Evolutionary conservation across 768 basidiomycete genomes (phyloP).

Genomic region (Cubamyces sp.): DNA sequence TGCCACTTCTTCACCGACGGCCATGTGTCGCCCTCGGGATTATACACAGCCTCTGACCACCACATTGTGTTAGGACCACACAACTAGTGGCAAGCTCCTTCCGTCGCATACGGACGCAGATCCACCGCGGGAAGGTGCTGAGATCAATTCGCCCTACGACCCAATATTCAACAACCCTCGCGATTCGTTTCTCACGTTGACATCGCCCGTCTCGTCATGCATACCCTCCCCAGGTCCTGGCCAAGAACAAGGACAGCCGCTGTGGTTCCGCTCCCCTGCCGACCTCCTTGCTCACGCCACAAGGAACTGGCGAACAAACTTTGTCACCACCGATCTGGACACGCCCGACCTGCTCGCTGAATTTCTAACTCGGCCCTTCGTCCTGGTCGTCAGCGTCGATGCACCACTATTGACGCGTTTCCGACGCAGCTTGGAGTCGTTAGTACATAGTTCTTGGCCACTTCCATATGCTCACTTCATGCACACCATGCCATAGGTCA

Average conservation of each 20-base stretch:
- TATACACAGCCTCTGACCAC: background rate
- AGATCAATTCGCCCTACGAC: constrained; percentile 2
- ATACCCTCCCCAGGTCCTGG: constrained; percentile 30
- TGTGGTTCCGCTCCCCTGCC: constrained; percentile 49
- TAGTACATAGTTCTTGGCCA: background rate
- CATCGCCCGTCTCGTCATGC: constrained; percentile 29
- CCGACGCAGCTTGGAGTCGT: constrained; percentile 40
- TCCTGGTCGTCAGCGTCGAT: constrained; percentile 81
- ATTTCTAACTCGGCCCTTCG: constrained; percentile 88
- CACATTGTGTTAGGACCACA: background rate
- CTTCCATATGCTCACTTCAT: constrained; percentile 9
- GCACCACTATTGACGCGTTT: constrained; percentile 79
- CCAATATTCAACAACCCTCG: constrained; percentile 7
- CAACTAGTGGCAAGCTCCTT: background rate
- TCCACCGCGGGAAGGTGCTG: background rate
- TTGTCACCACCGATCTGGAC: constrained; percentile 77
- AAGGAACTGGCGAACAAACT: constrained; percentile 75
- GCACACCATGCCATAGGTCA: constrained; percentile 18
- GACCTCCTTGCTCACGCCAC: constrained; percentile 78
- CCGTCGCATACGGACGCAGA: background rate
- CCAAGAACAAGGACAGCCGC: constrained; percentile 20
- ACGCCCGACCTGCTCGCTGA: constrained; percentile 59
- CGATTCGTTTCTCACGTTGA: constrained; percentile 32
- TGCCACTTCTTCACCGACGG: background rate
- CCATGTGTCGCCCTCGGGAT: background rate